phyloP scores from a whole-genome alignment of 441 rosid genomes.

The Breynia disticha region DNA sequence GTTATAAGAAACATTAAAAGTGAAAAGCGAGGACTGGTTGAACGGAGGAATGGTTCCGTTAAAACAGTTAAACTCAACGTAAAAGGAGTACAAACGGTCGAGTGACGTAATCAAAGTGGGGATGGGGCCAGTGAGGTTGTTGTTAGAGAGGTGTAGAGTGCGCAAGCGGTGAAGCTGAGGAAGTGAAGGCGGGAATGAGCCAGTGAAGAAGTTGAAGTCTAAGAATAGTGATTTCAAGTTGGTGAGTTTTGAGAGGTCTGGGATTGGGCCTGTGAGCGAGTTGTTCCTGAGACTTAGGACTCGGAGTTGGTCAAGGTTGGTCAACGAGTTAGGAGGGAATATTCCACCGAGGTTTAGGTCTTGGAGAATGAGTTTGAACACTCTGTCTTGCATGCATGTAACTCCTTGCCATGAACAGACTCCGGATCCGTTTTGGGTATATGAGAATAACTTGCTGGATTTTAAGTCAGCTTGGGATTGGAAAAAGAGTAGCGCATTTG shows the following conservation, averaged over 20 bases:
- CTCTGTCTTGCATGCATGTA: constrained; percentile 43
- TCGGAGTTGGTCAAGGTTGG: constrained; percentile 74
- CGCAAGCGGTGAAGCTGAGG: constrained; percentile 51
- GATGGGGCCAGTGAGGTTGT: constrained; percentile 46
- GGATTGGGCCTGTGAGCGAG: constrained; percentile 69
- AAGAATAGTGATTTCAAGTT: constrained; percentile 69
- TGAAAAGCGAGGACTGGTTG: constrained; percentile 57
- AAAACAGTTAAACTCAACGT: constrained; percentile 56
- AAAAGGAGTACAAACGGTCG: constrained; percentile 48
- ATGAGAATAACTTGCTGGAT: constrained; percentile 23
- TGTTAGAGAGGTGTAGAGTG: constrained; percentile 55
- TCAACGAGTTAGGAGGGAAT: constrained; percentile 48
- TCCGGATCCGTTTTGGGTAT: constrained; percentile 32
- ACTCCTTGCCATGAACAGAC: constrained; percentile 65
- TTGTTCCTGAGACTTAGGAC: constrained; percentile 68
- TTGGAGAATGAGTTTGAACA: constrained; percentile 53
- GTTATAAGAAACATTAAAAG: constrained; percentile 65
- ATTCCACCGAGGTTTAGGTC: constrained; percentile 54
- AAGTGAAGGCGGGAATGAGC: constrained; percentile 56
- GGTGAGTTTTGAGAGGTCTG: constrained; percentile 55
- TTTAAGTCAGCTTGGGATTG: constrained; percentile 61
- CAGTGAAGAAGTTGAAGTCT: constrained; percentile 56
- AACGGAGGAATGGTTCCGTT: constrained; percentile 59
- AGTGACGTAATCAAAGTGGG: constrained; percentile 35
- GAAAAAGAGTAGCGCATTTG: constrained; percentile 56